A percentile compares a stretch with the other conserved stretches of the same genome.
These are phyloP conservation scores for Pachyrhizus erosus DNA, from an alignment of 306 rosid species.

Conservation along the genomic window DNA sequence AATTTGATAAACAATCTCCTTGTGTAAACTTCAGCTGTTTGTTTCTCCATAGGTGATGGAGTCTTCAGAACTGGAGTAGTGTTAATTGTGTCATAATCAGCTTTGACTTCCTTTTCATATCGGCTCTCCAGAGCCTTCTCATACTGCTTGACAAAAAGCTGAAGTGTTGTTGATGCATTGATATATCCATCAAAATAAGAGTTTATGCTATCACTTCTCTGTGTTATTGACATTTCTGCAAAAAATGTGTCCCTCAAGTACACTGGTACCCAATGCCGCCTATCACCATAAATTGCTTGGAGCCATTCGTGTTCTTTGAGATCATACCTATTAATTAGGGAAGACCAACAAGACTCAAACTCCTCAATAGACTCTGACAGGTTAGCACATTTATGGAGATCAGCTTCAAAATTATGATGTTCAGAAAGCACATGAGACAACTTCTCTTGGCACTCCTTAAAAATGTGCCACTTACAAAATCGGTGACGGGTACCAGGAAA, in stretches of 20 bases:
- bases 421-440: slow-evolving; percentile 43
- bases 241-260: slow-evolving; percentile 48
- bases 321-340: slow-evolving; percentile 40
- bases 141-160: slow-evolving; percentile 46
- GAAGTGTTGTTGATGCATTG: slow-evolving; percentile 52
- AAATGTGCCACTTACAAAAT: slow-evolving; percentile 52
- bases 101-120: slow-evolving; percentile 48
- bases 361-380: slow-evolving; percentile 48
- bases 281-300: slow-evolving; percentile 40
- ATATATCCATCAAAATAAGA: slow-evolving; percentile 50
- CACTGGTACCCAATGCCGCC: slow-evolving; percentile 52
- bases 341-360: slow-evolving; percentile 46
- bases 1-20: slow-evolving; percentile 45
- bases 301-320: slow-evolving; percentile 48
- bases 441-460: slow-evolving; percentile 50
- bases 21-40: slow-evolving; percentile 49
- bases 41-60: slow-evolving; percentile 54
- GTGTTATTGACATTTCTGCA: slow-evolving; percentile 53
- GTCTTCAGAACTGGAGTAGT: slow-evolving; percentile 45
- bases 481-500: slow-evolving; percentile 49
- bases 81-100: slow-evolving; percentile 50
- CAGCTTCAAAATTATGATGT: slow-evolving; percentile 45
- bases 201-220: slow-evolving; percentile 50
- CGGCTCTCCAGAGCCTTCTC: slow-evolving; percentile 52
- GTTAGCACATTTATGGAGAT: slow-evolving; percentile 46